Percentiles rank a stretch among this genome's conserved stretches.
Evolutionary conservation across 2,329 filamentous ascomycete genomes (phyloP).

Genomic region (Neonectria ditissima): DNA sequence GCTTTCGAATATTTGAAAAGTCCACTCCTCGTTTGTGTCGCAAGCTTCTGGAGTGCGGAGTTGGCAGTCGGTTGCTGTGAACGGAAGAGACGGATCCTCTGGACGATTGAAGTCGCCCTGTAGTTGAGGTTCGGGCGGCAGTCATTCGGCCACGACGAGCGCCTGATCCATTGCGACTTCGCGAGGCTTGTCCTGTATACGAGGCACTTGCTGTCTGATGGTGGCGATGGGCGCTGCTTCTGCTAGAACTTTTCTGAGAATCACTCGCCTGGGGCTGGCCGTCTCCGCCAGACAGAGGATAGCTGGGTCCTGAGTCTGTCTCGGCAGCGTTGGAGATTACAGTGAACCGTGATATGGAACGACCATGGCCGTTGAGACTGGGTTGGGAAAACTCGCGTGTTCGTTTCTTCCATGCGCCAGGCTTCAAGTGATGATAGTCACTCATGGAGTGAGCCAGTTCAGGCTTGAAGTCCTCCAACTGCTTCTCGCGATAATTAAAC

Average conservation of each 20-base stretch:
- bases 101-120: constrained; percentile 49
- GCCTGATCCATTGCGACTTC: constrained; percentile 52
- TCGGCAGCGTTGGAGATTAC: constrained; percentile 73
- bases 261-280: constrained; percentile 56
- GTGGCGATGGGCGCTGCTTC: constrained; percentile 75
- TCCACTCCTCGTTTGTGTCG: constrained; percentile 66
- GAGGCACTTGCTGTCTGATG: constrained; percentile 46
- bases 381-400: constrained; percentile 69
- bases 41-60: constrained; percentile 55
- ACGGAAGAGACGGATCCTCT: constrained; percentile 63
- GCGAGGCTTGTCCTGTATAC: constrained; percentile 44
- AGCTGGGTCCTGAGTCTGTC: constrained; percentile 70
- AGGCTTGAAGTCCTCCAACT: constrained; percentile 87
- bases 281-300: constrained; percentile 86
- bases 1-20: constrained; percentile 63
- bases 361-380: constrained; percentile 60
- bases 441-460: constrained; percentile 86
- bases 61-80: constrained; percentile 58
- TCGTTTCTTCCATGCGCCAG: constrained; percentile 68
- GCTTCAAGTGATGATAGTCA: constrained; percentile 86
- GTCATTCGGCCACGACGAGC: constrained; percentile 46
- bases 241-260: constrained; percentile 70
- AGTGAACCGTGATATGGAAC: constrained; percentile 71
- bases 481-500: constrained; percentile 82
- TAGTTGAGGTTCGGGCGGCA: constrained; percentile 46